Percentiles rank a stretch among this genome's conserved stretches.
Evolutionary conservation across 2,329 filamentous ascomycete genomes (phyloP).

Genomic region (Sclerotiophoma versabilis): DNA sequence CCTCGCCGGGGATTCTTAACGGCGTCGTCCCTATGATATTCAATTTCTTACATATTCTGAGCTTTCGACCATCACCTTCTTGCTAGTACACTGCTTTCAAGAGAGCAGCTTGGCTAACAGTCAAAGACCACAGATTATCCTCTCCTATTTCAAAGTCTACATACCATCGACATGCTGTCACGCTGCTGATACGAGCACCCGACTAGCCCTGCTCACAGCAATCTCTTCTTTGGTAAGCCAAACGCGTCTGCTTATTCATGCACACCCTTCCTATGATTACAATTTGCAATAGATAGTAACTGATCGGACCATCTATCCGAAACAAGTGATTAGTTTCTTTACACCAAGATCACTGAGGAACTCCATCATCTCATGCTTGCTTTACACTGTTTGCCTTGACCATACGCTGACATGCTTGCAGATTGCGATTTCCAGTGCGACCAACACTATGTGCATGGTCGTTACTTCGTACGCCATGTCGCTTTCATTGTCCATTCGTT

Average conservation of each 20-base stretch:
- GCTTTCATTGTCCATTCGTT: conserved; percentile 7
- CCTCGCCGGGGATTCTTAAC: conserved; percentile 91
- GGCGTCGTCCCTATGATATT: conserved; percentile 81
- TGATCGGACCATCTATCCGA: conserved; percentile 53
- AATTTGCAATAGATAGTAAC: conserved; percentile 71
- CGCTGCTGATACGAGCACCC: neutral
- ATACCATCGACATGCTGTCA: too few relatives aligned
- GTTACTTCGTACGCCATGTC: neutral
- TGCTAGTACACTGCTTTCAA: neutral
- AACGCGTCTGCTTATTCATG: neutral
- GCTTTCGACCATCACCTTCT: conserved; percentile 23
- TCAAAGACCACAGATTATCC: conserved; percentile 1
- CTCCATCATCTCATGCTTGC: conserved; percentile 19
- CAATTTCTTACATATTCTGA: conserved; percentile 99
- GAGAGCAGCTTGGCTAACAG: conserved; percentile 23
- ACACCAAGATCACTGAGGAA: conserved; percentile 75
- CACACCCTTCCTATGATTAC: conserved; percentile 67
- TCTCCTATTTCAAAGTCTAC: neutral
- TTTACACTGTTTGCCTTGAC: conserved; percentile 12
- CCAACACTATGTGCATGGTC: neutral
- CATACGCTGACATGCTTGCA: conserved; percentile 35
- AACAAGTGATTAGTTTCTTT: conserved; percentile 61
- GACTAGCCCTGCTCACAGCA: neutral
- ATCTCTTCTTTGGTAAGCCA: conserved; percentile 2
- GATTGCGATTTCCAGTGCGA: neutral